Evolutionary conservation across 768 basidiomycete species (phyloP).

Genomic region (Suillus decipiens): DNA sequence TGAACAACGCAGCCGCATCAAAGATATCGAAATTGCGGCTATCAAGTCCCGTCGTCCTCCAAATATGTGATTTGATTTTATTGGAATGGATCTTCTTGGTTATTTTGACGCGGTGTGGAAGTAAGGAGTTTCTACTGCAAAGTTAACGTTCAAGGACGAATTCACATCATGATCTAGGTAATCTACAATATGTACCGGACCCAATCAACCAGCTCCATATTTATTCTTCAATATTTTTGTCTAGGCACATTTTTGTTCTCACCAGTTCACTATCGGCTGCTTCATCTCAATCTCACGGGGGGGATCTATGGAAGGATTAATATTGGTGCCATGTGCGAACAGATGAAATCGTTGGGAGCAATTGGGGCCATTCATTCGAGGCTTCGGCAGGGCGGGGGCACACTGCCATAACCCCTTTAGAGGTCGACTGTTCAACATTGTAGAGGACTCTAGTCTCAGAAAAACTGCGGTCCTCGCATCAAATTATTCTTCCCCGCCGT

Average conservation of each 20-base stretch:
- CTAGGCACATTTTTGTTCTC: constrained; percentile 3
- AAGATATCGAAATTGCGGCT: constrained; percentile 14
- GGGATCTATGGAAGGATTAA: constrained; percentile 2
- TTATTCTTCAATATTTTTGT: constrained; percentile 6
- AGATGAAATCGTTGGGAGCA: not conserved
- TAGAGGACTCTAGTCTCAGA: not conserved
- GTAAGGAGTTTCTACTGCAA: not conserved
- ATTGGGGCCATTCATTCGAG: not conserved
- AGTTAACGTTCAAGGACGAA: constrained; percentile 1
- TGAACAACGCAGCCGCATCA: constrained; percentile 6
- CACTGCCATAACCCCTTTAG: no score
- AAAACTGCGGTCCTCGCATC: not conserved
- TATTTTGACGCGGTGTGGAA: not conserved
- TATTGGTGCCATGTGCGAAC: constrained; percentile 1
- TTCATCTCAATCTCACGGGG: constrained; percentile 4
- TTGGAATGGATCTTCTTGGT: not conserved
- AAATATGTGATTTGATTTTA: constrained; percentile 1
- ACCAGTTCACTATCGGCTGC: not conserved
- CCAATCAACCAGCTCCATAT: not conserved
- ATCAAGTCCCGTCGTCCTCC: constrained; percentile 6
- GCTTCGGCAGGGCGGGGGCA: not conserved
- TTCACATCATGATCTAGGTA: not conserved
- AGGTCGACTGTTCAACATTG: not conserved
- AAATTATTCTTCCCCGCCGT: not conserved
- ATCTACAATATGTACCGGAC: constrained; percentile 1